phyloP scores from a whole-genome alignment of 768 basidiomycete species.

The Amanita subjunquillea region DNA sequence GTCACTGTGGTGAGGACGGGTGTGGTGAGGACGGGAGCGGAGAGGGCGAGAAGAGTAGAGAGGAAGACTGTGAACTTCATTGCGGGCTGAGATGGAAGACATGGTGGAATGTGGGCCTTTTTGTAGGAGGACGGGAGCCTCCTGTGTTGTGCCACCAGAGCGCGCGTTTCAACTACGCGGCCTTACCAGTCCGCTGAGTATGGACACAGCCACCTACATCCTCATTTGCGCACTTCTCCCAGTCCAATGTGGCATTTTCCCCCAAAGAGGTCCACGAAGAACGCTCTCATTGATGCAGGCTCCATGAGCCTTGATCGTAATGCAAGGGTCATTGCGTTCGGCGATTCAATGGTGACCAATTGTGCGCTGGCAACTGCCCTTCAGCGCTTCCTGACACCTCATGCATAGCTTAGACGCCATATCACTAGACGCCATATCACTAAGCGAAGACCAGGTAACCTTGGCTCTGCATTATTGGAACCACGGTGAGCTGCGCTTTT shows the following conservation, averaged over 20 bases:
- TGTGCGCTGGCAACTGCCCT: slow-evolving; percentile 40
- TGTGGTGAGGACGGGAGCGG: slow-evolving; percentile 13
- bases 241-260: slow-evolving; percentile 70
- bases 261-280: slow-evolving; percentile 76
- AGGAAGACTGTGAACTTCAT: slow-evolving; percentile 17
- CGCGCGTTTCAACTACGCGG: background rate
- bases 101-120: background rate
- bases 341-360: slow-evolving; percentile 96
- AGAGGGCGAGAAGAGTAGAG: slow-evolving; percentile 15
- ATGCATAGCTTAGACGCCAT: slow-evolving; percentile 66
- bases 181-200: background rate
- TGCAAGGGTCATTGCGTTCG: slow-evolving; percentile 76
- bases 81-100: background rate
- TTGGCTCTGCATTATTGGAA: slow-evolving; percentile 76
- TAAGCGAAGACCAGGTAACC: slow-evolving; percentile 67
- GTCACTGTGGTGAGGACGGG: background rate
- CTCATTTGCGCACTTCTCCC: background rate
- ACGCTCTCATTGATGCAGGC: slow-evolving; percentile 73
- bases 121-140: background rate
- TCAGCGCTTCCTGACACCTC: slow-evolving; percentile 1
- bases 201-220: background rate
- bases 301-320: slow-evolving; percentile 66
- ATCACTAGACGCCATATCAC: slow-evolving; percentile 70
- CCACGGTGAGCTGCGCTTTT: slow-evolving; percentile 41
- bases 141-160: background rate